Base-by-base conservation (phyloP, 768 basidiomycete species). In the Trametes cingulata region DNA sequence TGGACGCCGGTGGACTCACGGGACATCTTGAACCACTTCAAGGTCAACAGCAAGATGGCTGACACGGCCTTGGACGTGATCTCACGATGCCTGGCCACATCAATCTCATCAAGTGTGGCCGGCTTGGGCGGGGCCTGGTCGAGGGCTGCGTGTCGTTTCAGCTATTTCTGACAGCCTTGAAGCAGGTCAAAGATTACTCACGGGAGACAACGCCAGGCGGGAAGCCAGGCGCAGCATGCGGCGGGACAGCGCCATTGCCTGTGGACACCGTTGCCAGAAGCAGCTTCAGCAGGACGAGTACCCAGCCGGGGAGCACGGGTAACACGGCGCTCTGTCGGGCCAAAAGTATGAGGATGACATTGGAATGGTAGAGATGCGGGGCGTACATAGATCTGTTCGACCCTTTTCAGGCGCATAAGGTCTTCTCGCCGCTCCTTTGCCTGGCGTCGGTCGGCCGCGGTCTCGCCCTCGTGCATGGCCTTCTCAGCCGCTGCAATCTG, bases 1-100 rank as follows among this genome's bases (percentile, higher is more conserved):
- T 46, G 27, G 33, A 15, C 40, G 22, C 7, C 17, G 20, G 10
- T 55, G 19, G 47, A 81, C 94, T 73, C 66, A 98, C 96, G 97
- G 51, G 96, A 98, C 22, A 91, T 91, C 75, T 98, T 98, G 80
- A 98, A 96, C 97, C 97, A 99, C 72, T 98, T 97, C 65, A 99
- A 73, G 2, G 91, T 84, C 37, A 98, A 77, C 6, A 98, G 75
- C 25, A 99, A 74, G 58, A 98, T 97, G 1, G 95, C 96, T 14
- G 97, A 98, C 4, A 97, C 93, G 0, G 95, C 95, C 72, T 99
- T 99, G 12, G 93, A 93, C 0, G 93, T 97, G 66, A 99, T 95
- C 74, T 99, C 97, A 39, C 96, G 91, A 75, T 98, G 96, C 12
- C 97, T 85, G 24, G 86, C 88, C 29, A 95, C 89, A 70, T 99